Base-by-base conservation (phyloP, 306 rosid species). In the Macrotyloma uniflorum region DNA sequence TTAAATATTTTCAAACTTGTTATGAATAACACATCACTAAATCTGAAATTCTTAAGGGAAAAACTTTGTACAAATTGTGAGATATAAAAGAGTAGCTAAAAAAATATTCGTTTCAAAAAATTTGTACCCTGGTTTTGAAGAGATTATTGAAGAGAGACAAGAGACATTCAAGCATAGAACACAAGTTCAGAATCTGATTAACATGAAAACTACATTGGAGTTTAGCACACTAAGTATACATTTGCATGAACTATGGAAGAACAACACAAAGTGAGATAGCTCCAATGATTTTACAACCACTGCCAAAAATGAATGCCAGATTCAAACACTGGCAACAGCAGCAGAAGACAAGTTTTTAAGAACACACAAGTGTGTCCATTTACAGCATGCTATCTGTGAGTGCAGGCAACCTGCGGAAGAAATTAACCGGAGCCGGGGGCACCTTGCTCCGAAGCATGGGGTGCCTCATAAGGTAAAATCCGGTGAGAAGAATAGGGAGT, bases 371-470 rank as follows among this genome's bases (percentile, higher is more conserved):
- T 47, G 23, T 14, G 19, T 20, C 75, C 80, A 47, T 77, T 79
- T 88, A 93, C 83, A 94, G 70, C 98, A 95, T 95, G 83, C 91
- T 89, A 70, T 95, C 98, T 0, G 93, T 87, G 65, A 85, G 90
- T 4, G 98, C 88, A 0, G 99, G 98, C 51, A 95, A 85, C 76
- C 97, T 85, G 55, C 97, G 88, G 89, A 91, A 95, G 92, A 91
- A 95, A 57, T 95, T 95, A 73, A 91, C 38, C 0, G 98, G 96
- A 1, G 87, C 86, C 0, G 91, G 19, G 1, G 98, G 98, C 74
- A 76, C 82, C 90, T 82, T 91, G 26, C 79, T 88, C 84, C 98
- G 85, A 47, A 95, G 76, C 84, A 70, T 88, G 0, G 98, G 98
- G 79, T 95, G 98, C 91, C 98, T 91, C 98, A 95, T 82, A 23